These are phyloP conservation scores for Aspergillus pseudoglaucus DNA, from an alignment of 2,329 filamentous ascomycete species.

Conservation along the genomic window DNA sequence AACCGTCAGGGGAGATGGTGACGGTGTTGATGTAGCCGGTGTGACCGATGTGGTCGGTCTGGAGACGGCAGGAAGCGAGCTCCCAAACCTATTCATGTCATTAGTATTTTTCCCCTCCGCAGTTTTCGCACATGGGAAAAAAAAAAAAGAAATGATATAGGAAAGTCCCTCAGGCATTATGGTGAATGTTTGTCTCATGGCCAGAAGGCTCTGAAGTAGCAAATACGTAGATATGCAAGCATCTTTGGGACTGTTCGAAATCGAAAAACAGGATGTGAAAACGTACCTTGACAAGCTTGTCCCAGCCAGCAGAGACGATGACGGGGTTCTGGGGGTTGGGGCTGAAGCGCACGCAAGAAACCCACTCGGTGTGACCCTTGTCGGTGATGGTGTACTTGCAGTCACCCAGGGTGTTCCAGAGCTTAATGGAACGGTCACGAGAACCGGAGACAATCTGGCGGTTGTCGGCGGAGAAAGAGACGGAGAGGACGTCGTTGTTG, in stretches of 20 bases:
- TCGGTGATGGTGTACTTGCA: conserved; percentile 99
- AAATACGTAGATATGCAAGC: conserved; percentile 95
- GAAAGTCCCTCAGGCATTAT: conserved; percentile 41
- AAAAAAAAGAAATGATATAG: conserved; percentile 6
- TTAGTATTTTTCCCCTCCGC: not conserved
- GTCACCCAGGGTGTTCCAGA: conserved; percentile 99
- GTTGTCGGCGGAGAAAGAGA: conserved; percentile 99
- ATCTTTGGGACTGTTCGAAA: conserved; percentile 62
- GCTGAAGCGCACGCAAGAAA: conserved; percentile 98
- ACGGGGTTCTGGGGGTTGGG: conserved; percentile 99
- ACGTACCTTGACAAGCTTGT: conserved; percentile 99
- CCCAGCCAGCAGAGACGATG: conserved; percentile 97
- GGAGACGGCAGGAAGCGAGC: conserved; percentile 97
- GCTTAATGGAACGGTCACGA: conserved; percentile 98
- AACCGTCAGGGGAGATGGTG: conserved; percentile 99
- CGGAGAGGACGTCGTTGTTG: conserved; percentile 98
- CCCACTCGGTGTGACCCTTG: conserved; percentile 99
- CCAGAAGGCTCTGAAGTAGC: conserved; percentile 99
- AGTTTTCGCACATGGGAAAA: conserved; percentile 7
- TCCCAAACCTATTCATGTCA: conserved; percentile 76
- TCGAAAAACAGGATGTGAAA: conserved; percentile 2
- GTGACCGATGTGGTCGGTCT: conserved; percentile 99
- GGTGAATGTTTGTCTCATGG: conserved; percentile 98
- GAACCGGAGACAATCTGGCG: conserved; percentile 99
- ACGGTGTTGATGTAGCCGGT: conserved; percentile 99